Evolutionary conservation across 2,329 filamentous ascomycete species (phyloP).

Genomic region (Penicillium olsonii): DNA sequence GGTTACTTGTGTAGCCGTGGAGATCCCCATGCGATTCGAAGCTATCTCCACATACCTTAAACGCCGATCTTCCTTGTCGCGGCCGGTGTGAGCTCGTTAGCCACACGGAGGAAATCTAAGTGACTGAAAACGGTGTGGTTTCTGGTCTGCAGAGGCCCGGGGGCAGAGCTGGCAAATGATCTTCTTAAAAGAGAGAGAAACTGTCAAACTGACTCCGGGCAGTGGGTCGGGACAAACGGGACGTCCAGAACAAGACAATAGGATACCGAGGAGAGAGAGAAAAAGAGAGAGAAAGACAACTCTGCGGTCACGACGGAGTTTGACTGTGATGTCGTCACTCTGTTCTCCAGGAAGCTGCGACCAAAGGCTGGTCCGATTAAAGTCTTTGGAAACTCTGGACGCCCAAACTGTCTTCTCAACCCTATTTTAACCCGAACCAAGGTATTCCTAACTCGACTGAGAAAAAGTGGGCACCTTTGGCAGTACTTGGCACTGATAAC

Average conservation of each 20-base stretch:
- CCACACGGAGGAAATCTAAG: constrained; percentile 10
- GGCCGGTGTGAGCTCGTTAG: neutral
- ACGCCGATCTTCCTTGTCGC: constrained; percentile 11
- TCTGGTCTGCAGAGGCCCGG: constrained; percentile 9
- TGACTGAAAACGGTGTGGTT: constrained; percentile 21
- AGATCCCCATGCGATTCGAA: constrained; percentile 6
- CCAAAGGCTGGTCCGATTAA: neutral
- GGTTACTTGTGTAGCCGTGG: constrained; percentile 14
- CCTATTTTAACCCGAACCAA: neutral
- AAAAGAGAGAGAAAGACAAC: neutral
- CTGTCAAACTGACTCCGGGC: constrained; percentile 2
- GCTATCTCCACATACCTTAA: constrained; percentile 4
- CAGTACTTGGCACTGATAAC: neutral
- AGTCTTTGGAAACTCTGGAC: too few relatives aligned
- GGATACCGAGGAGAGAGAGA: neutral
- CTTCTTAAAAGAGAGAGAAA: constrained; percentile 10
- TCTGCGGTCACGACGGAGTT: too few relatives aligned
- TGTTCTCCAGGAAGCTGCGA: constrained; percentile 3
- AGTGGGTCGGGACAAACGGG: neutral
- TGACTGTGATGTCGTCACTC: constrained; percentile 1
- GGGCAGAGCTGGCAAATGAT: constrained; percentile 19
- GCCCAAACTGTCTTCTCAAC: neutral
- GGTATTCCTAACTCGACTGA: neutral
- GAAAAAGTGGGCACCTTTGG: neutral
- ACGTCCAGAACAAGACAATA: neutral